These are phyloP conservation scores for Epichloe gansuensis DNA, from an alignment of 2,329 filamentous ascomycete species.

Conservation along the genomic window DNA sequence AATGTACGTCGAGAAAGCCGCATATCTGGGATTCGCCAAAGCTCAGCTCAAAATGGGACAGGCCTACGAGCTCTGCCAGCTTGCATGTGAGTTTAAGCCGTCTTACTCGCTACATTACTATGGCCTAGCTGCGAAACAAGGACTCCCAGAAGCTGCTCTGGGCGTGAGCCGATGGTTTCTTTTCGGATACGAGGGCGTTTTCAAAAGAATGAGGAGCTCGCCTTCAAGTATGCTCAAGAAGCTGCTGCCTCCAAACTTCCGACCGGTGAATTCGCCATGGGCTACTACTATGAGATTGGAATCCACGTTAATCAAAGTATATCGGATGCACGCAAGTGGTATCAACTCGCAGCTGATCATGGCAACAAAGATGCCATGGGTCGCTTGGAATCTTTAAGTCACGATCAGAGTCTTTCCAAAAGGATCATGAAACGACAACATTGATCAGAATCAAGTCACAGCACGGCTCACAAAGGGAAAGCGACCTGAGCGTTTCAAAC, in stretches of 20 bases:
- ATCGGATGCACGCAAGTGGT: conserved; percentile 76
- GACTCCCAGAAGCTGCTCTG: conserved; percentile 85
- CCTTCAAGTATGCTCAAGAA: conserved; percentile 80
- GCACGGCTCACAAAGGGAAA: conserved; percentile 55
- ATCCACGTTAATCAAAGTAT: conserved; percentile 81
- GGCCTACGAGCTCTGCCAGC: conserved; percentile 84
- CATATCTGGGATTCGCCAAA: conserved; percentile 90
- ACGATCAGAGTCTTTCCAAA: conserved; percentile 76
- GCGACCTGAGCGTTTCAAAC: conserved; percentile 47
- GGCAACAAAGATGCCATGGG: conserved; percentile 81
- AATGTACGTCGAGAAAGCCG: conserved; percentile 90
- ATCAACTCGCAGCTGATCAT: conserved; percentile 75
- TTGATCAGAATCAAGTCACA: conserved; percentile 77
- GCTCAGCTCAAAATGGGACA: conserved; percentile 96
- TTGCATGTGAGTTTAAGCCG: conserved; percentile 91
- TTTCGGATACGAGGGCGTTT: conserved; percentile 84
- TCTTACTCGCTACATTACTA: conserved; percentile 93
- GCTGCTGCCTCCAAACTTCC: conserved; percentile 71
- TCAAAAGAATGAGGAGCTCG: conserved; percentile 94
- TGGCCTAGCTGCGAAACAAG: conserved; percentile 80
- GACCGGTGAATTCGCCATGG: conserved; percentile 91
- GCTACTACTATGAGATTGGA: conserved; percentile 95
- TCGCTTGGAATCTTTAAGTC: conserved; percentile 72
- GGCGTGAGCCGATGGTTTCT: conserved; percentile 98
- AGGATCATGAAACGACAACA: conserved; percentile 86